These are phyloP conservation scores for Sanghuangporus weigelae DNA, from an alignment of 1,284 basidiomycete genomes.

Conservation along the genomic window DNA sequence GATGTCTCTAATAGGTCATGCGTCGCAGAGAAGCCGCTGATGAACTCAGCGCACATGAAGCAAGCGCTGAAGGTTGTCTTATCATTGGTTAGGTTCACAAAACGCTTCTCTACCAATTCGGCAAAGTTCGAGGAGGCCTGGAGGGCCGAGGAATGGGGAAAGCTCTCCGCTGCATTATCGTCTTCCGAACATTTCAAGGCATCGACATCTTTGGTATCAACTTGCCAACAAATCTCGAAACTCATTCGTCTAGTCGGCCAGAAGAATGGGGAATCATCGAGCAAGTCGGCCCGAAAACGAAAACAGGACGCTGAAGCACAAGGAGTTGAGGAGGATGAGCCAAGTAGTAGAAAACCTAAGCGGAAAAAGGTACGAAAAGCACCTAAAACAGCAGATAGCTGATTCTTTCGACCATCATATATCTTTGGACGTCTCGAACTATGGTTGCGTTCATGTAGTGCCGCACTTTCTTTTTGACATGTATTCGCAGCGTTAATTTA, in stretches of 20 bases:
- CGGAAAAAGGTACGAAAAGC: constrained; percentile 49
- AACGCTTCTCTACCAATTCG: constrained; percentile 31
- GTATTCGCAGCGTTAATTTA: no score
- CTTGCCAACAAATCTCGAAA: constrained; percentile 44
- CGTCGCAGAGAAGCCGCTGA: constrained; percentile 34
- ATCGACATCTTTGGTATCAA: constrained; percentile 37
- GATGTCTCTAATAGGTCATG: constrained; percentile 49
- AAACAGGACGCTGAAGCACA: constrained; percentile 26
- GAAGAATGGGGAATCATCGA: background rate
- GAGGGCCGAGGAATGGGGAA: constrained; percentile 39
- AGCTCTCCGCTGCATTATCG: constrained; percentile 33
- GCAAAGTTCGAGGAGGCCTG: constrained; percentile 32
- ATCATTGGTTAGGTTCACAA: constrained; percentile 61
- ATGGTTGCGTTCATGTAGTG: background rate
- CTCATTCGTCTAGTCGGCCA: constrained; percentile 17
- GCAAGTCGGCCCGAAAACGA: constrained; percentile 5
- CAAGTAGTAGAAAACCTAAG: constrained; percentile 38
- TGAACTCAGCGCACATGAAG: constrained; percentile 71
- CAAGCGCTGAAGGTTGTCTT: constrained; percentile 75
- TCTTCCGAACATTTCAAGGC: constrained; percentile 40
- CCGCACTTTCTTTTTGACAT: no score
- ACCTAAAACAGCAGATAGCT: constrained; percentile 19
- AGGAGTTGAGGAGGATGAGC: constrained; percentile 24
- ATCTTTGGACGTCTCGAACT: background rate
- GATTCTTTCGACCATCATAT: background rate